A percentile compares a stretch with the other conserved stretches of the same genome.
phyloP scores from a whole-genome alignment of 495 filamentous ascomycete species.

The Immersiella caudata region DNA sequence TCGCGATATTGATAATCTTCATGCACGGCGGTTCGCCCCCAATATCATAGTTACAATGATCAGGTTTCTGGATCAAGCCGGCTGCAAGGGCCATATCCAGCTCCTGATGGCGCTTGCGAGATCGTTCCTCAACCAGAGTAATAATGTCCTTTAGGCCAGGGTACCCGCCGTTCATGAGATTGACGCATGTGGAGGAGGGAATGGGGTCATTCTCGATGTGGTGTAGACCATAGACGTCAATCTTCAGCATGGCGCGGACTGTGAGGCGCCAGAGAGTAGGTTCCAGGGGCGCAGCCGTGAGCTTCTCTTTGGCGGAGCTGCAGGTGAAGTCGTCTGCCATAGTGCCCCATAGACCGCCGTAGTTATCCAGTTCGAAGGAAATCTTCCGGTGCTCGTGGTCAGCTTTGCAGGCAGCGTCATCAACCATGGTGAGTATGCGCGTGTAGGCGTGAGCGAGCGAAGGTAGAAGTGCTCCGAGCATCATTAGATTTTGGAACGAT shows the following conservation, averaged over 20 bases:
- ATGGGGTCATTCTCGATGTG: background rate
- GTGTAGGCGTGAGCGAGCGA: slow-evolving; percentile 63
- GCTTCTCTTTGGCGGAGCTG: slow-evolving; percentile 28
- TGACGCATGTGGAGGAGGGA: slow-evolving; percentile 12
- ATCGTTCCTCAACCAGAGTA: slow-evolving; percentile 51
- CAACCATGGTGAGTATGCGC: slow-evolving; percentile 49
- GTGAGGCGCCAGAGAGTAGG: slow-evolving; percentile 53
- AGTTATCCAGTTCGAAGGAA: slow-evolving; percentile 45
- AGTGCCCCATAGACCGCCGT: slow-evolving; percentile 52
- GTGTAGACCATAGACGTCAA: slow-evolving; percentile 56
- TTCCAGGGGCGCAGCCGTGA: slow-evolving; percentile 44
- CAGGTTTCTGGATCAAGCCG: slow-evolving; percentile 28
- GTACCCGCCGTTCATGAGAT: slow-evolving; percentile 7
- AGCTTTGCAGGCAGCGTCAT: slow-evolving; percentile 45
- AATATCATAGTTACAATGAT: slow-evolving; percentile 16
- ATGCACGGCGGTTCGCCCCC: slow-evolving; percentile 44
- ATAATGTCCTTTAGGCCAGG: slow-evolving; percentile 56
- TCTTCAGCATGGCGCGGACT: slow-evolving; percentile 52
- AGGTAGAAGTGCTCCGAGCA: slow-evolving; percentile 65
- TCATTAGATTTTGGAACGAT: slow-evolving; percentile 65
- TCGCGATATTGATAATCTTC: slow-evolving; percentile 54
- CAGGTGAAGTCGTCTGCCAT: slow-evolving; percentile 17
- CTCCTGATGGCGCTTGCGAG: slow-evolving; percentile 41
- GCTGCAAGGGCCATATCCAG: slow-evolving; percentile 41
- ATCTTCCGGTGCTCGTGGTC: slow-evolving; percentile 42